These are phyloP conservation scores for Ganoderma lingzhi DNA, from an alignment of 1,284 basidiomycete species.

Conservation along the genomic window DNA sequence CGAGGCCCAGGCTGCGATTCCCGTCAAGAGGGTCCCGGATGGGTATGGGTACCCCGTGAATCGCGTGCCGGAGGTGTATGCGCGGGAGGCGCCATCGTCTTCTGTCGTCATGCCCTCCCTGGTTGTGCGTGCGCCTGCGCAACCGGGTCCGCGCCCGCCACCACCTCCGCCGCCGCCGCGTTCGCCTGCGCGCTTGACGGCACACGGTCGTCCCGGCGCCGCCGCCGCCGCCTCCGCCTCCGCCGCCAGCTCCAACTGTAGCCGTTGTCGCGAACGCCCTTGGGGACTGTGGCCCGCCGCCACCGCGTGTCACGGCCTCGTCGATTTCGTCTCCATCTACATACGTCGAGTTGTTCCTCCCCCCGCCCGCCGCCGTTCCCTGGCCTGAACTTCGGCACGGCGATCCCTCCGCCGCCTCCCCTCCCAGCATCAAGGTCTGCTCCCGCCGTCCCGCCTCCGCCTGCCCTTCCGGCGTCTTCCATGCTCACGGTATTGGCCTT, in stretches of 20 bases:
- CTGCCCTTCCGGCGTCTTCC: not conserved
- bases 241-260: not conserved
- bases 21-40: slow-evolving; percentile 27
- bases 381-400: no score
- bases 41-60: slow-evolving; percentile 26
- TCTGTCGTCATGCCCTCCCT: not conserved
- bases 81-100: slow-evolving; percentile 12
- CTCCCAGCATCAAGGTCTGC: not conserved
- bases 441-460: not conserved
- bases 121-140: not conserved
- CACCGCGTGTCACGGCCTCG: not conserved
- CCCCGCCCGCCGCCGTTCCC: no score
- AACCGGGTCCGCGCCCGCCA: not conserved
- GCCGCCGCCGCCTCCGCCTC: no score
- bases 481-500: slow-evolving; percentile 4
- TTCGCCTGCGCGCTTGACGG: not conserved
- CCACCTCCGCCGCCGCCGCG: slow-evolving; percentile 5
- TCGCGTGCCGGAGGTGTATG: slow-evolving; percentile 18
- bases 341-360: not conserved
- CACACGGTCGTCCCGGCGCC: not conserved
- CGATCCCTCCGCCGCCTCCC: not conserved
- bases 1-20: not conserved
- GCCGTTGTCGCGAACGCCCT: not conserved
- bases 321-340: not conserved
- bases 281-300: not conserved